phyloP scores from a whole-genome alignment of 257 asterid species.

The Scutellaria barbata region DNA sequence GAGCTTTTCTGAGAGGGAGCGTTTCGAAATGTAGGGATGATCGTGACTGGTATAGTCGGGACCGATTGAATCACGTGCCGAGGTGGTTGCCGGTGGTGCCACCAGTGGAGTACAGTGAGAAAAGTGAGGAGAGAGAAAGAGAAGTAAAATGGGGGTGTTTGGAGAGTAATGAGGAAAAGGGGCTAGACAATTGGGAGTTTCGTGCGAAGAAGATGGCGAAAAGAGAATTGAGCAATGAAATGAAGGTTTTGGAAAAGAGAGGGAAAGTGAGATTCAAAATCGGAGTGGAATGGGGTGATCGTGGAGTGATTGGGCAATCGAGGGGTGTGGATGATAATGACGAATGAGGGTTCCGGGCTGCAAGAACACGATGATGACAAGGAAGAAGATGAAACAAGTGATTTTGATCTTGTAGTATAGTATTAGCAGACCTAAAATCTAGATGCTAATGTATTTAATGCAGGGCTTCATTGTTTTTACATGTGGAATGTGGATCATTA shows the following conservation, averaged over 20 bases:
- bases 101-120: conserved; percentile 32
- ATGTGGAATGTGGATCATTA: background rate
- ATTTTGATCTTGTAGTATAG: too few relatives aligned
- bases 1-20: background rate
- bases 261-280: conserved; percentile 46
- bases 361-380: background rate
- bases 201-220: conserved; percentile 28
- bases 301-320: conserved; percentile 18
- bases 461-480: too few relatives aligned
- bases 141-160: conserved; percentile 40
- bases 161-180: conserved; percentile 19
- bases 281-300: conserved; percentile 15
- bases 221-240: conserved; percentile 20
- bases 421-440: too few relatives aligned
- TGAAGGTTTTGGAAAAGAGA: conserved; percentile 33
- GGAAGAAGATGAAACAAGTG: background rate
- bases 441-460: too few relatives aligned
- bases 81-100: conserved; percentile 56
- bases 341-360: background rate
- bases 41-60: conserved; percentile 22
- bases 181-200: conserved; percentile 17
- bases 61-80: conserved; percentile 49
- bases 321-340: conserved; percentile 15
- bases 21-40: background rate
- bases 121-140: conserved; percentile 16